Conservation (phyloP, 768 basidiomycete species). For the Mrakia frigida region DNA sequence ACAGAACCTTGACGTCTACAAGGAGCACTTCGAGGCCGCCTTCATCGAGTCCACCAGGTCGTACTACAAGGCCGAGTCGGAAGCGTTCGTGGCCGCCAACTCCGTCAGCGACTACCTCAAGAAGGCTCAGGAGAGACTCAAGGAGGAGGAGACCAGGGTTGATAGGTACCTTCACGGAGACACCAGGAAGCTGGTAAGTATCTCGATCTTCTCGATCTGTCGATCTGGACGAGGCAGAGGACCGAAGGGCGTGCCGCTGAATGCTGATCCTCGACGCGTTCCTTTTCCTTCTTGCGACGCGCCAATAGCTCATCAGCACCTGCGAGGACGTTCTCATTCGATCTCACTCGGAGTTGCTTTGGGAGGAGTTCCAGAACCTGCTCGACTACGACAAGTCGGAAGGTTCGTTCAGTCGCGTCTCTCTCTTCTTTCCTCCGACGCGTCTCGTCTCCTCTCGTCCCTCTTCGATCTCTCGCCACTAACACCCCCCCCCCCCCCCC, state of each 20-base stretch:
- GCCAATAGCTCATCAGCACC: constrained; percentile 45
- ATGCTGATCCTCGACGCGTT: neutral
- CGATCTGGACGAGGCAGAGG: no score
- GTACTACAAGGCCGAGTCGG: constrained; percentile 88
- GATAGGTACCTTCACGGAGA: constrained; percentile 86
- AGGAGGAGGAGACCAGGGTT: constrained; percentile 91
- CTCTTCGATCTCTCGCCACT: no score
- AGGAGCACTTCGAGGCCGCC: constrained; percentile 78
- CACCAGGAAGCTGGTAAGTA: constrained; percentile 66
- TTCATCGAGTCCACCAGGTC: constrained; percentile 84
- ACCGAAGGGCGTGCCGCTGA: no score
- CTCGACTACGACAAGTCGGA: constrained; percentile 86
- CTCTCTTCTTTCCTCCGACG: neutral
- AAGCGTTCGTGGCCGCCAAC: constrained; percentile 80
- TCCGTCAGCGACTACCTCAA: constrained; percentile 90
- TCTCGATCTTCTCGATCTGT: no score
- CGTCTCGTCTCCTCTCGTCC: no score
- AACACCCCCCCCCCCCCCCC: neutral
- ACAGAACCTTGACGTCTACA: constrained; percentile 84
- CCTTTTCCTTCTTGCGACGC: neutral
- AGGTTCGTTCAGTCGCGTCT: constrained; percentile 39
- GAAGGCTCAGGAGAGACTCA: constrained; percentile 85
- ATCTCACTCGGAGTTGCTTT: constrained; percentile 75
- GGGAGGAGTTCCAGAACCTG: constrained; percentile 79
- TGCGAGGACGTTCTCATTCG: constrained; percentile 91